Evolutionary conservation across 768 basidiomycete species (phyloP).

Genomic region (Gelatoporia subvermispora): DNA sequence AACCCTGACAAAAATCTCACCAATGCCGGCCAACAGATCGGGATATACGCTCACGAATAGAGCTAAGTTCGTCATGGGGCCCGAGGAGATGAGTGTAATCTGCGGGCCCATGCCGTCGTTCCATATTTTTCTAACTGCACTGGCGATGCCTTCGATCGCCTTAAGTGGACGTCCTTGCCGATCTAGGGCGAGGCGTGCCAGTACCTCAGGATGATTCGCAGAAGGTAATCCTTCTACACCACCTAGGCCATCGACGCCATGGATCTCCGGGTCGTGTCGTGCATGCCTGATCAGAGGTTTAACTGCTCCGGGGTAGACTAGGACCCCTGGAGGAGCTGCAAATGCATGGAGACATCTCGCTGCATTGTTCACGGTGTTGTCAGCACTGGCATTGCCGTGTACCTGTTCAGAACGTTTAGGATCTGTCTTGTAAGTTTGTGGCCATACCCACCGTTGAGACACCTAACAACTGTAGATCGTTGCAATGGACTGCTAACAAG

Average conservation of each 20-base stretch:
- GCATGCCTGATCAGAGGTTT: slow-evolving; percentile 62
- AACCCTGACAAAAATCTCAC: slow-evolving; percentile 1
- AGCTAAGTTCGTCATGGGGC: slow-evolving; percentile 79
- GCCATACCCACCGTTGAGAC: slow-evolving; percentile 63
- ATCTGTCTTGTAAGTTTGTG: neutral
- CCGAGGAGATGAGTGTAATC: slow-evolving; percentile 68
- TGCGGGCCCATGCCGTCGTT: slow-evolving; percentile 53
- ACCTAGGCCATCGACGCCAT: slow-evolving; percentile 77
- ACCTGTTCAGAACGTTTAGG: slow-evolving; percentile 44
- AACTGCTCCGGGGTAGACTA: slow-evolving; percentile 64
- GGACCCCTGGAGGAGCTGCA: slow-evolving; percentile 51
- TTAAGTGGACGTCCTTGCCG: slow-evolving; percentile 37
- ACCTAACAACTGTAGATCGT: slow-evolving; percentile 66
- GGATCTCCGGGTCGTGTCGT: slow-evolving; percentile 71
- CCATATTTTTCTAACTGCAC: slow-evolving; percentile 50
- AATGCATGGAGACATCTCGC: slow-evolving; percentile 75
- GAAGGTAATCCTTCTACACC: slow-evolving; percentile 76
- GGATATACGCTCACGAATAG: slow-evolving; percentile 38
- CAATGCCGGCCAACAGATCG: slow-evolving; percentile 45
- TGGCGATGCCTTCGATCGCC: slow-evolving; percentile 69
- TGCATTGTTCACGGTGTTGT: slow-evolving; percentile 67
- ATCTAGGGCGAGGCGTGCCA: slow-evolving; percentile 35
- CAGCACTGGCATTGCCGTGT: slow-evolving; percentile 70
- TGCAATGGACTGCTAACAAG: slow-evolving; percentile 64
- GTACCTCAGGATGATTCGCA: slow-evolving; percentile 43